Conservation (phyloP, 2,329 filamentous ascomycete species). For the Neopestalotiopsis rosae region DNA sequence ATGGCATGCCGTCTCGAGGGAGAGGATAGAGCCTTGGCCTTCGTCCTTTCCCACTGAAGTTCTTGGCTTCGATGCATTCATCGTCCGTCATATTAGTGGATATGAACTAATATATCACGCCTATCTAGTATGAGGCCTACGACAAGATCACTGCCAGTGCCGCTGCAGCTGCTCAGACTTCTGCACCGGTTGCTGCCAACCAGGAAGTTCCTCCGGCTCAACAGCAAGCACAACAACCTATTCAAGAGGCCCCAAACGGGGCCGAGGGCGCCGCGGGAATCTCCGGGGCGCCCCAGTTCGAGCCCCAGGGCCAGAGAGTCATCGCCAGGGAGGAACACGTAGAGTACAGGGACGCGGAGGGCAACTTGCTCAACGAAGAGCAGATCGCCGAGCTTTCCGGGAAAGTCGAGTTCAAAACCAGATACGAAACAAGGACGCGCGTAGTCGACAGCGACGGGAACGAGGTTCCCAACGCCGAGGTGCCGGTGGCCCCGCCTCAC, state of each 20-base stretch:
- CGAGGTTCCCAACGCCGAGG: conserved; percentile 61
- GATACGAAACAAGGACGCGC: conserved; percentile 92
- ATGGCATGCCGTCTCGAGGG: conserved; percentile 41
- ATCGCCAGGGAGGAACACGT: conserved; percentile 76
- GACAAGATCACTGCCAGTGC: conserved; percentile 33
- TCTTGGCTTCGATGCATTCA: background rate
- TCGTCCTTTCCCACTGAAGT: background rate
- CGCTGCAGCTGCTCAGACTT: conserved; percentile 29
- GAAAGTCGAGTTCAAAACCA: conserved; percentile 94
- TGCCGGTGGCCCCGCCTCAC: conserved; percentile 60
- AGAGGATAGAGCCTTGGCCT: conserved; percentile 27
- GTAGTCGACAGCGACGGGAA: conserved; percentile 82
- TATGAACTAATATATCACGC: conserved; percentile 23
- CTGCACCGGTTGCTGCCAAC: conserved; percentile 27
- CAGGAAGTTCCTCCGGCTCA: conserved; percentile 28
- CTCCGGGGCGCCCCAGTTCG: conserved; percentile 54
- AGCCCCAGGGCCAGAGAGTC: conserved; percentile 52
- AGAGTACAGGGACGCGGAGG: conserved; percentile 94
- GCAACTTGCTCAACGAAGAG: conserved; percentile 83
- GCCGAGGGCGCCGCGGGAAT: conserved; percentile 34
- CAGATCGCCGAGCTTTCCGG: conserved; percentile 85
- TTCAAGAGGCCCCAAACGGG: conserved; percentile 28
- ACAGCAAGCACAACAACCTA: conserved; percentile 24
- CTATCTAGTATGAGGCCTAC: conserved; percentile 55
- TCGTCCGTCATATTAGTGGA: background rate